Percentiles rank a stretch among this genome's conserved stretches.
Evolutionary conservation across 768 basidiomycete genomes (phyloP).

Genomic region (Mycena sanguinolenta): DNA sequence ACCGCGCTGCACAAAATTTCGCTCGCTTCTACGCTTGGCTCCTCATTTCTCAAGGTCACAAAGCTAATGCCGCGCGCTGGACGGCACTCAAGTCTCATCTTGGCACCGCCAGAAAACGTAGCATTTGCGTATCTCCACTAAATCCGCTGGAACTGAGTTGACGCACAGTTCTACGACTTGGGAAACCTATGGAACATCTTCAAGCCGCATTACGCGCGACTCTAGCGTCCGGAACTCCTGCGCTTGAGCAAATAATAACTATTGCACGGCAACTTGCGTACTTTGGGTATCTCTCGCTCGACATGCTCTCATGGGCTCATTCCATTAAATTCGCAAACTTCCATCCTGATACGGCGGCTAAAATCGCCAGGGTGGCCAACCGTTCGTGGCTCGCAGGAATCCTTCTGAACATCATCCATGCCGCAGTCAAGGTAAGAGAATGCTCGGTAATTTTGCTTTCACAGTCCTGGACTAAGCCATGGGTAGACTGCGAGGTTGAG

Average conservation of each 20-base stretch:
- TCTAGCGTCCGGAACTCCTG: slow-evolving; percentile 62
- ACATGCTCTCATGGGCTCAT: slow-evolving; percentile 87
- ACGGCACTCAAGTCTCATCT: slow-evolving; percentile 89
- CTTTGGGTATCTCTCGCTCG: slow-evolving; percentile 88
- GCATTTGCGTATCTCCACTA: slow-evolving; percentile 13
- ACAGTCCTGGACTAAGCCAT: neutral
- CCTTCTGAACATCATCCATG: slow-evolving; percentile 79
- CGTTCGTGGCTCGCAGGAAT: slow-evolving; percentile 93
- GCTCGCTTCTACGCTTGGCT: slow-evolving; percentile 92
- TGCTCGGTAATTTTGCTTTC: neutral
- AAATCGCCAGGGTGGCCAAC: slow-evolving; percentile 75
- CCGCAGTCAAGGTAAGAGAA: slow-evolving; percentile 75
- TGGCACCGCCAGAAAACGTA: slow-evolving; percentile 88
- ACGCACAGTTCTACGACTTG: slow-evolving; percentile 85
- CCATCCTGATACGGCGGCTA: slow-evolving; percentile 70
- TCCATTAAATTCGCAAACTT: slow-evolving; percentile 74
- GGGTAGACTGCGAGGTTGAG: slow-evolving; percentile 71
- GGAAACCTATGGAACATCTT: slow-evolving; percentile 94
- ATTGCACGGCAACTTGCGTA: slow-evolving; percentile 90
- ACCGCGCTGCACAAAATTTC: slow-evolving; percentile 92
- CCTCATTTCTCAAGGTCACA: slow-evolving; percentile 76
- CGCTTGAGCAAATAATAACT: slow-evolving; percentile 81
- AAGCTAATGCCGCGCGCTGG: slow-evolving; percentile 81
- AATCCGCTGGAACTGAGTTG: slow-evolving; percentile 13
- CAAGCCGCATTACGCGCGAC: slow-evolving; percentile 88